Conservation (phyloP, 2,329 filamentous ascomycete species). For the Colletotrichum godetiae region DNA sequence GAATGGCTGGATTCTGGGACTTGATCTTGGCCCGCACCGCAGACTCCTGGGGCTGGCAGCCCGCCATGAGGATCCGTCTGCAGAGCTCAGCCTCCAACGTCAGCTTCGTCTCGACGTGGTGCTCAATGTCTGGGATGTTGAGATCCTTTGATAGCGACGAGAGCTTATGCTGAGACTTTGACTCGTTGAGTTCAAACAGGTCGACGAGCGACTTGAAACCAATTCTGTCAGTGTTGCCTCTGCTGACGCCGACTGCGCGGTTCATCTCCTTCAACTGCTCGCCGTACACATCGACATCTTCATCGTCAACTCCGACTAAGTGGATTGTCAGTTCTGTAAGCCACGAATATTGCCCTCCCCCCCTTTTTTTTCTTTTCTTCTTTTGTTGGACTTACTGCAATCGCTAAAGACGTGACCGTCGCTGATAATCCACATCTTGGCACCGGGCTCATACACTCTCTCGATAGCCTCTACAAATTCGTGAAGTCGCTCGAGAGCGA, state of each 20-base stretch:
- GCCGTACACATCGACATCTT: conserved; percentile 52
- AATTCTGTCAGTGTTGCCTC: conserved; percentile 40
- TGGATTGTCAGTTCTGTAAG: background rate
- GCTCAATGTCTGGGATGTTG: conserved; percentile 50
- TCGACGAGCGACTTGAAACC: conserved; percentile 44
- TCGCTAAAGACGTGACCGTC: conserved; percentile 55
- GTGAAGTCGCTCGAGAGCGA: conserved; percentile 46
- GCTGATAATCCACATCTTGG: conserved; percentile 50
- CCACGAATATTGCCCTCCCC: background rate
- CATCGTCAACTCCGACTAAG: conserved; percentile 55
- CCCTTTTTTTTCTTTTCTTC: background rate
- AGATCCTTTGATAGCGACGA: conserved; percentile 7
- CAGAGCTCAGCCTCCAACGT: conserved; percentile 44
- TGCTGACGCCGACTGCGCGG: conserved; percentile 39
- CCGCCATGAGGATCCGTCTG: conserved; percentile 48
- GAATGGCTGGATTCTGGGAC: conserved; percentile 43
- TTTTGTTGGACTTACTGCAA: conserved; percentile 46
- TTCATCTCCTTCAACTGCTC: conserved; percentile 51
- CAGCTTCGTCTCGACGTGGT: conserved; percentile 40
- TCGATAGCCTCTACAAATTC: conserved; percentile 44
- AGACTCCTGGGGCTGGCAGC: conserved; percentile 46
- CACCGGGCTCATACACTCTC: conserved; percentile 46
- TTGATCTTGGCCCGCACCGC: conserved; percentile 42
- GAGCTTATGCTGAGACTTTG: conserved; percentile 37
- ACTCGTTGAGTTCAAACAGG: conserved; percentile 50